Percentiles rank a stretch among this genome's conserved stretches.
Conservation (phyloP, 1,284 basidiomycete species). For the Sanghuangporus sanghuang region DNA sequence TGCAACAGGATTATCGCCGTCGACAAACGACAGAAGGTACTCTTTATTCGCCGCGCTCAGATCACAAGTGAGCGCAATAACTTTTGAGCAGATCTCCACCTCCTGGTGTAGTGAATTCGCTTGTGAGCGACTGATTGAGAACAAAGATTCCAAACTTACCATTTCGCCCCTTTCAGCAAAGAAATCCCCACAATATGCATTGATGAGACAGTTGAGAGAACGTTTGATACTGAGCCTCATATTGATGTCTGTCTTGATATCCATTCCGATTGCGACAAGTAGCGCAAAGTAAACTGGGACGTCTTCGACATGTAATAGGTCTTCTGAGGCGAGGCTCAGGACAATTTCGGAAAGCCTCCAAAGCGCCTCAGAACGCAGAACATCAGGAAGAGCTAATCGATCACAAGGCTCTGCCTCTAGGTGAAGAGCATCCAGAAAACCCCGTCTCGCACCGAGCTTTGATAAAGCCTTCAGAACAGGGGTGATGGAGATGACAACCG, state of each 20-base stretch:
- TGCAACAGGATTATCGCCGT: constrained; percentile 42
- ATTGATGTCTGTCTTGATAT: constrained; percentile 39
- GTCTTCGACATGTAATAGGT: constrained; percentile 33
- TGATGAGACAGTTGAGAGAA: constrained; percentile 42
- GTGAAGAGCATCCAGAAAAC: not conserved
- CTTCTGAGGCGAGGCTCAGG: not conserved
- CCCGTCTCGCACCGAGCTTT: not conserved
- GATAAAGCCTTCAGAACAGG: not conserved
- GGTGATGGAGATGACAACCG: not conserved
- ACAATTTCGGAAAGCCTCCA: constrained; percentile 4
- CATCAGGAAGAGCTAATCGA: not conserved
- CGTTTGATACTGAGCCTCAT: constrained; percentile 40
- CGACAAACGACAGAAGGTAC: constrained; percentile 45
- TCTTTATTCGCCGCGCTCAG: constrained; percentile 41
- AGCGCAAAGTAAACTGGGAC: constrained; percentile 46
- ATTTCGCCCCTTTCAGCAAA: constrained; percentile 27
- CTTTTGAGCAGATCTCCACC: constrained; percentile 37
- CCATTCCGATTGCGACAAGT: constrained; percentile 47
- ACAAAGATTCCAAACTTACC: constrained; percentile 26
- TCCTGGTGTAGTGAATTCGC: constrained; percentile 34
- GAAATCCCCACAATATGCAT: constrained; percentile 28
- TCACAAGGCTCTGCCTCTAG: not conserved
- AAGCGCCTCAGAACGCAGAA: not conserved
- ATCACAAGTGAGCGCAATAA: constrained; percentile 33
- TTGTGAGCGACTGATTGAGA: constrained; percentile 5